phyloP scores from a whole-genome alignment of 2,329 filamentous ascomycete genomes.

The Aspergillus neoniger region DNA sequence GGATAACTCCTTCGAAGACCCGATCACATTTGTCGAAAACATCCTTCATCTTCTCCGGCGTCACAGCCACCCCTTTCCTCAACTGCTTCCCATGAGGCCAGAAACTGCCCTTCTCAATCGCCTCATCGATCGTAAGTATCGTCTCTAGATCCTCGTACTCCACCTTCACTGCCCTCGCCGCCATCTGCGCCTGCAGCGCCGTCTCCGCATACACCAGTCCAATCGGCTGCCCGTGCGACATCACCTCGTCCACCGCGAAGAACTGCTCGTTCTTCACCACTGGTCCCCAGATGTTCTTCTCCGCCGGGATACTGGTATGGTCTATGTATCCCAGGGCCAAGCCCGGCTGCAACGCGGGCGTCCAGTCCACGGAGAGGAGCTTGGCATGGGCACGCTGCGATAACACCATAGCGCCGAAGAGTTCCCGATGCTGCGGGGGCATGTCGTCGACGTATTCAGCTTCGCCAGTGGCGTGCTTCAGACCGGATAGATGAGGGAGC shows the following conservation, averaged over 20 bases:
- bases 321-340: constrained; percentile 78
- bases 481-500: constrained; percentile 75
- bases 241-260: constrained; percentile 79
- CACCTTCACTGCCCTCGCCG: constrained; percentile 72
- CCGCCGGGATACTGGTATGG: constrained; percentile 69
- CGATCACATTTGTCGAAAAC: constrained; percentile 11
- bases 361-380: constrained; percentile 71
- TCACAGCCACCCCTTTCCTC: constrained; percentile 61
- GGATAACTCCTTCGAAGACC: constrained; percentile 27
- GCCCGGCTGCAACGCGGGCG: constrained; percentile 70
- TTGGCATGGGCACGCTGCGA: constrained; percentile 81
- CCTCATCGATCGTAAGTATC: constrained; percentile 85
- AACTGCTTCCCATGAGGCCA: constrained; percentile 75
- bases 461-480: constrained; percentile 85
- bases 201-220: constrained; percentile 77
- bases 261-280: constrained; percentile 67
- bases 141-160: constrained; percentile 82
- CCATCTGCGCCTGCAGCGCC: constrained; percentile 69
- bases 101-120: constrained; percentile 78
- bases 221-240: constrained; percentile 80
- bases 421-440: constrained; percentile 73
- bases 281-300: constrained; percentile 80
- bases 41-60: constrained; percentile 5
- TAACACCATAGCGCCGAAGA: constrained; percentile 77
- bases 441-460: constrained; percentile 91